Conservation (phyloP, 2,329 filamentous ascomycete species). For the Hymenoscyphus occultus region DNA sequence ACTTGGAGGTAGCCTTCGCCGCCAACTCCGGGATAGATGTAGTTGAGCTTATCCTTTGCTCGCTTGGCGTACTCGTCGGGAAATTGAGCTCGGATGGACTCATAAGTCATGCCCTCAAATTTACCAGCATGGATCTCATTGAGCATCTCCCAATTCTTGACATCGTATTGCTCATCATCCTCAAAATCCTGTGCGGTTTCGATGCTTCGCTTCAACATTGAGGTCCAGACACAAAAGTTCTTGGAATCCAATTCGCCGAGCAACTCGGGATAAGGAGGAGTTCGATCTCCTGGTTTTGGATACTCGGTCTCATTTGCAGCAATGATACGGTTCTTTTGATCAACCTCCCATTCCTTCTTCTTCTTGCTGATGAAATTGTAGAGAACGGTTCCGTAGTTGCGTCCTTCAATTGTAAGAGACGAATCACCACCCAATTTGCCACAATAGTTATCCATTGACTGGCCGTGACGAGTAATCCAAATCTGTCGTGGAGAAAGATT, state of each 20-base stretch:
- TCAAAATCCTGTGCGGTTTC: conserved; percentile 89
- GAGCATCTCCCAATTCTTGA: conserved; percentile 97
- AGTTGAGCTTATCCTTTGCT: conserved; percentile 83
- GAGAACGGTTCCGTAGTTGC: conserved; percentile 74
- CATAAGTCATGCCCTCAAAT: conserved; percentile 94
- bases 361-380: conserved; percentile 81
- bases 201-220: conserved; percentile 87
- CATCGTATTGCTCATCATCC: conserved; percentile 86
- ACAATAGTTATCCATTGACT: conserved; percentile 81
- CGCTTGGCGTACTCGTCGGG: conserved; percentile 80
- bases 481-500: conserved; percentile 94
- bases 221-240: conserved; percentile 97
- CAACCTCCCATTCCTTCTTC: conserved; percentile 75
- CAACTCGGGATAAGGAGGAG: conserved; percentile 89
- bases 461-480: conserved; percentile 95
- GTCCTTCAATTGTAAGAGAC: conserved; percentile 74
- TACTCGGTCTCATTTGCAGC: conserved; percentile 66
- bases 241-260: conserved; percentile 69
- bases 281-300: conserved; percentile 86
- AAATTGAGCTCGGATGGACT: conserved; percentile 76
- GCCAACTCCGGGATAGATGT: conserved; percentile 93
- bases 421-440: conserved; percentile 93
- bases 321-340: conserved; percentile 74
- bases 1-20: conserved; percentile 97
- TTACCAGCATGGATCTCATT: conserved; percentile 92